These are phyloP conservation scores for Nicotiana rustica DNA, from an alignment of 305 asterid genomes.

Conservation along the genomic window DNA sequence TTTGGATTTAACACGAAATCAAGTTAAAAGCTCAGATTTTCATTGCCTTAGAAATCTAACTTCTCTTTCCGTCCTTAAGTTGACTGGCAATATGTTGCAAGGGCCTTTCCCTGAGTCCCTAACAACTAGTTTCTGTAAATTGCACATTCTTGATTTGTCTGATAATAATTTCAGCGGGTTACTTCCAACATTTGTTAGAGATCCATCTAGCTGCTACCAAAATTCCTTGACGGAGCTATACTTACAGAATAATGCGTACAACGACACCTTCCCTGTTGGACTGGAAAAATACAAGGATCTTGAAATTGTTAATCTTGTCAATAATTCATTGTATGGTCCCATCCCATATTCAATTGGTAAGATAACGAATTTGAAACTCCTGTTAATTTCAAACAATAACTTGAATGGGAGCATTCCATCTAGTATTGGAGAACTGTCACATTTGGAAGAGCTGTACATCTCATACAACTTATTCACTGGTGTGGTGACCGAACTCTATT, in stretches of 20 bases:
- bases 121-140: background rate
- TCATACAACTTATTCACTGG: conserved; percentile 34
- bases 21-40: background rate
- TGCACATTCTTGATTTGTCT: conserved; percentile 2
- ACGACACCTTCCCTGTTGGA: conserved; percentile 8
- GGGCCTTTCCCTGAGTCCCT: background rate
- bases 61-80: background rate
- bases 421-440: conserved; percentile 32
- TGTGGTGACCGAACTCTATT: conserved; percentile 32
- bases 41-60: conserved; percentile 30
- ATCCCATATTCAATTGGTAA: background rate
- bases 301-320: background rate
- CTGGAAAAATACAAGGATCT: background rate
- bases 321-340: background rate
- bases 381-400: conserved; percentile 10
- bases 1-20: conserved; percentile 9
- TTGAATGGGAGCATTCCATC: conserved; percentile 25
- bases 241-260: background rate
- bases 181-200: conserved; percentile 5
- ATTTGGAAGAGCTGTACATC: conserved; percentile 30
- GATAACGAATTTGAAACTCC: background rate
- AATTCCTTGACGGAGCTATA: background rate
- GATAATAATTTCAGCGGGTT: conserved; percentile 23
- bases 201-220: background rate
- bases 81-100: background rate